phyloP scores from a whole-genome alignment of 192 early-diverging fungal species.

The Glomus cerebriforme region DNA sequence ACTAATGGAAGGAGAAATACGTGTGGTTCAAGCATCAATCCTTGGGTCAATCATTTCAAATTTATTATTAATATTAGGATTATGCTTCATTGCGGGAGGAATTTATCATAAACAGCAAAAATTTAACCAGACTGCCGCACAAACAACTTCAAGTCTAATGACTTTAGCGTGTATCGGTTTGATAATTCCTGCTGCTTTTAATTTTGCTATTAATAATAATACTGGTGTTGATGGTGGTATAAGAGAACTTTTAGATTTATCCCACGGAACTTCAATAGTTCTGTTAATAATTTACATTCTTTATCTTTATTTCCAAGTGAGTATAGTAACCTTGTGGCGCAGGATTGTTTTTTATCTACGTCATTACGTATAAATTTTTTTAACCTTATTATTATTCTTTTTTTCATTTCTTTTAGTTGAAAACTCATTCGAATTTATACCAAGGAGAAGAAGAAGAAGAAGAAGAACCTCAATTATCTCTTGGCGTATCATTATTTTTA shows the following conservation, averaged over 20 bases:
- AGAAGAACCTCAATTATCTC: conserved; percentile 61
- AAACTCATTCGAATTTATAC: not conserved
- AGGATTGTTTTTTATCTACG: no score
- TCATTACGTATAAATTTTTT: no score
- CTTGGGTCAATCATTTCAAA: conserved; percentile 90
- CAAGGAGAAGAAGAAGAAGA: conserved; percentile 47
- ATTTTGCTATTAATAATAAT: conserved; percentile 3
- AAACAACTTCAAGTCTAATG: conserved; percentile 69
- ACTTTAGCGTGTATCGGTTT: conserved; percentile 68
- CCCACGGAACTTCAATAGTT: conserved; percentile 66
- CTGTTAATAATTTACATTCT: conserved; percentile 62
- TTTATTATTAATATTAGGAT: conserved; percentile 78
- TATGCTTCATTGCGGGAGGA: conserved; percentile 86
- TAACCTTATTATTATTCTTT: no score
- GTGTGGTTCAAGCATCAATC: conserved; percentile 86
- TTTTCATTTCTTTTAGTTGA: no score
- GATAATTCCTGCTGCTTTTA: conserved; percentile 68
- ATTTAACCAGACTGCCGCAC: conserved; percentile 68
- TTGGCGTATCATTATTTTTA: conserved; percentile 31
- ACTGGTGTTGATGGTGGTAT: conserved; percentile 30
- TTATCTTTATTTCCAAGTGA: no score
- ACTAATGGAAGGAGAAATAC: conserved; percentile 71
- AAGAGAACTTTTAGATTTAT: conserved; percentile 52
- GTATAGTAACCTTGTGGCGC: no score
- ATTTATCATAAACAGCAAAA: conserved; percentile 67